These are phyloP conservation scores for Pseudocohnilembus persalinus DNA, from an alignment of 169 alveolate genomes.

Conservation along the genomic window DNA sequence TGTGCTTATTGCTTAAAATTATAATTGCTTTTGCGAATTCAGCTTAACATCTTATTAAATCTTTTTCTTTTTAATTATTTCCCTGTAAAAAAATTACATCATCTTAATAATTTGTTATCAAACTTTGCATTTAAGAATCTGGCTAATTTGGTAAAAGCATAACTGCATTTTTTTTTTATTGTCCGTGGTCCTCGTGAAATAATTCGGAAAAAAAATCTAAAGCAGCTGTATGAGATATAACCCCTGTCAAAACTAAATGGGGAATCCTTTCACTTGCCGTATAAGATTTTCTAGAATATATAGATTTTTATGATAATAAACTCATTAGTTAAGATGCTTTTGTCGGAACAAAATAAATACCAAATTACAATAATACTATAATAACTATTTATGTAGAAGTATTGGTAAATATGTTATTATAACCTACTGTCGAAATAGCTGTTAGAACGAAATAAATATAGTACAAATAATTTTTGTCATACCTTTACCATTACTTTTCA, in stretches of 20 bases:
- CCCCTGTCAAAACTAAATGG: constrained; percentile 76
- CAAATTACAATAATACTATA: constrained; percentile 57
- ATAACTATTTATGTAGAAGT: constrained; percentile 60
- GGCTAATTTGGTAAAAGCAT: constrained; percentile 70
- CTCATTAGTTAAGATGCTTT: constrained; percentile 58
- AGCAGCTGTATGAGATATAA: constrained; percentile 61
- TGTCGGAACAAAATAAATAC: constrained; percentile 66
- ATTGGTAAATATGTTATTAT: constrained; percentile 49
- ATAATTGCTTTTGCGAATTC: constrained; percentile 78
- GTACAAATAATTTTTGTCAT: constrained; percentile 53
- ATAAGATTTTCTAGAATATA: constrained; percentile 70
- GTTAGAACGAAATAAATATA: constrained; percentile 78
- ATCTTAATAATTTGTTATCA: constrained; percentile 36
- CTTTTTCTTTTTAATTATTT: constrained; percentile 63
- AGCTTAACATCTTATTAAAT: constrained; percentile 69
- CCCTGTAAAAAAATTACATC: constrained; percentile 76
- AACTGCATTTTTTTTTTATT: constrained; percentile 65
- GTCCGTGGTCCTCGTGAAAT: constrained; percentile 84
- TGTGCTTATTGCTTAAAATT: constrained; percentile 71
- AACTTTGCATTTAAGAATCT: constrained; percentile 65
- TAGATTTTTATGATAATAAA: constrained; percentile 62
- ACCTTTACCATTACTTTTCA: constrained; percentile 29
- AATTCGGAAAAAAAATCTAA: constrained; percentile 72
- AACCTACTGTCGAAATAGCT: constrained; percentile 75
- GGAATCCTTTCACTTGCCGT: constrained; percentile 29